Evolutionary conservation across 2,329 filamentous ascomycete species (phyloP), one percentile per base, ranked within the genome.

Genomic region (Fusarium sp.): DNA sequence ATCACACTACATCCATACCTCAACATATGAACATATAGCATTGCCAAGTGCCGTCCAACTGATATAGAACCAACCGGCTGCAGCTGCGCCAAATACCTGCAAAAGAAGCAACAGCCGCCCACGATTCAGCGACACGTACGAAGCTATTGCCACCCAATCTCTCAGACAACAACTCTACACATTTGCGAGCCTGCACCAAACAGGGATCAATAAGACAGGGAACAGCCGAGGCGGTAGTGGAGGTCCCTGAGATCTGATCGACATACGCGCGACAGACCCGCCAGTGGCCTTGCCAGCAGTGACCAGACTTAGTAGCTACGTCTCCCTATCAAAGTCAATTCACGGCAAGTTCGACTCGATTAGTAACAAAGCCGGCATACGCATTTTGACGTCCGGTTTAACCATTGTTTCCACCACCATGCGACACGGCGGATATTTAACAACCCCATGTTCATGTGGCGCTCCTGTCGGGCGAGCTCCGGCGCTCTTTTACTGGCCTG

Each of bases 191-290:
- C 28, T 55, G 51, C 50, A 67, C 35, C 28, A n/a, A 63, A 65
- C 61, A 72, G 67, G 62, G 70, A 65, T 72, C 58, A 56, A 37
- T 53, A 35, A 58, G 51, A 65, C 65, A 71, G 68, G 72, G 65
- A 60, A 66, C 47, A 72, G 60, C 64, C 64, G 64, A 71, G 65
- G 67, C 54, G 67, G 68, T 52, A 64, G 70, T 70, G 67, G 70
- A 71, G 67, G 72, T 71, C 72, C 71, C 71, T 72, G 69, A 74
- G 72, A 74, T 74, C 72, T 60, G 72, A 74, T 74, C 72, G 72
- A 74, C 67, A 73, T 59, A 51, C 65, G 71, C 64, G 57, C 62
- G 63, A 73, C 60, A 70, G 60, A 62, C 65, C 70, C 64, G 62
- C 60, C 51, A 49, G 48, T 52, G 62, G 46, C 48, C 51, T 64